These are phyloP conservation scores for Penicillium sp. DNA, from an alignment of 2,329 filamentous ascomycete species.

Conservation along the genomic window DNA sequence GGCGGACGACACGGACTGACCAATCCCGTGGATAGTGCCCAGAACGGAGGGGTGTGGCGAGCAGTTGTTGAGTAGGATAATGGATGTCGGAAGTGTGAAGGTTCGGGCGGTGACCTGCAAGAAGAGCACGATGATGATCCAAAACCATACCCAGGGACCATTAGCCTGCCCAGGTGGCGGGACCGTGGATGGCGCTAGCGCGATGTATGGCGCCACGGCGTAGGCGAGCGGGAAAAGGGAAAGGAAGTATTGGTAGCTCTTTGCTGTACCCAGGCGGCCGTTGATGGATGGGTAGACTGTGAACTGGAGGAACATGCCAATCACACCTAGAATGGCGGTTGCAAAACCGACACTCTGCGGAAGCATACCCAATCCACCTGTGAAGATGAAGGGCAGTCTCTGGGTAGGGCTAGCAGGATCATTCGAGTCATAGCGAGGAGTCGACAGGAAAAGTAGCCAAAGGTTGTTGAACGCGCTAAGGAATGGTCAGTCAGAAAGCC, in stretches of 20 bases:
- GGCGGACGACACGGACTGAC: conserved; percentile 54
- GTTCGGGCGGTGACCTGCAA: conserved; percentile 71
- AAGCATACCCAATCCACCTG: conserved; percentile 69
- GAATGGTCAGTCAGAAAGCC: background rate
- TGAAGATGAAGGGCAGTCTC: conserved; percentile 57
- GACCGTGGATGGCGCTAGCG: conserved; percentile 60
- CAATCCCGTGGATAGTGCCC: conserved; percentile 59
- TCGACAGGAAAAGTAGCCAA: conserved; percentile 75
- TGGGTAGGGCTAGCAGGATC: conserved; percentile 44
- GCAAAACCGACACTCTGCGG: conserved; percentile 68
- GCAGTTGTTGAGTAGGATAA: conserved; percentile 60
- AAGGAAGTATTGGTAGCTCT: conserved; percentile 65
- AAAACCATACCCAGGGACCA: conserved; percentile 58
- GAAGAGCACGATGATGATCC: conserved; percentile 62
- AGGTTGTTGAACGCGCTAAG: conserved; percentile 65
- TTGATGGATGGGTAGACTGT: conserved; percentile 69
- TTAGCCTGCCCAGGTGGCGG: conserved; percentile 40
- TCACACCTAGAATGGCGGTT: conserved; percentile 69
- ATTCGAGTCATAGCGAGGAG: conserved; percentile 55
- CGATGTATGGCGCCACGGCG: conserved; percentile 67
- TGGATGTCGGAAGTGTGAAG: conserved; percentile 60
- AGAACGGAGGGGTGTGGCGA: conserved; percentile 59
- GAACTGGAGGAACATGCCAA: conserved; percentile 70
- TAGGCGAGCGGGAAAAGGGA: conserved; percentile 71
- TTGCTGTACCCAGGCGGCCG: conserved; percentile 63